These are phyloP conservation scores for Paecilomyces sp. DNA, from an alignment of 2,329 filamentous ascomycete genomes.

Conservation along the genomic window DNA sequence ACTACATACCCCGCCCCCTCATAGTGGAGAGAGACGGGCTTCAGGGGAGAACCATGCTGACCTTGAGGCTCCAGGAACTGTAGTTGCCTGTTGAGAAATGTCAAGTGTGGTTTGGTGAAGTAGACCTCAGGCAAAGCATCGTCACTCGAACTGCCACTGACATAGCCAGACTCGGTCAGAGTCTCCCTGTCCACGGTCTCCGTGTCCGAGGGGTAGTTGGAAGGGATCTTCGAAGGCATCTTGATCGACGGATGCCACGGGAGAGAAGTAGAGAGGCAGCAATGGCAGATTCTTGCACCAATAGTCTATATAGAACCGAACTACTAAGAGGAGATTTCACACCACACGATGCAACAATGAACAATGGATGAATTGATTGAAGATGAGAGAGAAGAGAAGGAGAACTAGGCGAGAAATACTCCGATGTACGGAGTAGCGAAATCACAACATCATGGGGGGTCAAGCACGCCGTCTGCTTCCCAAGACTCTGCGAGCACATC, in stretches of 20 bases:
- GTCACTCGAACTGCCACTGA: constrained; percentile 57
- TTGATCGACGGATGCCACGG: constrained; percentile 7
- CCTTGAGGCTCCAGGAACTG: constrained; percentile 77
- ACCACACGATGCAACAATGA: background rate
- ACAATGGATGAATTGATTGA: background rate
- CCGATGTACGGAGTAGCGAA: background rate
- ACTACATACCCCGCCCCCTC: constrained; percentile 4
- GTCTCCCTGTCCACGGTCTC: constrained; percentile 35
- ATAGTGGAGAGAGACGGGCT: background rate
- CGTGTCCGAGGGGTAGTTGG: constrained; percentile 27
- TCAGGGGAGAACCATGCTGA: constrained; percentile 24
- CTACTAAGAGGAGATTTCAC: background rate
- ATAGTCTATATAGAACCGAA: background rate
- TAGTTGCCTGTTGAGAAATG: constrained; percentile 84
- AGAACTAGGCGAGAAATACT: background rate
- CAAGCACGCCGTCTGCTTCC: constrained; percentile 1
- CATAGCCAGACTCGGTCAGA: constrained; percentile 83
- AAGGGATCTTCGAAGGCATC: constrained; percentile 33
- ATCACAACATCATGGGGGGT: constrained; percentile 4
- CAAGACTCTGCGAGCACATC: constrained; percentile 4
- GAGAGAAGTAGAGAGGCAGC: background rate
- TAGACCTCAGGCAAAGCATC: constrained; percentile 65
- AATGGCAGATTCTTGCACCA: background rate
- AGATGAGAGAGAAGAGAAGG: background rate
- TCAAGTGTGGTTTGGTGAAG: constrained; percentile 81